Conservation (phyloP, 2,329 filamentous ascomycete species). For the Xenoacremonium recifei region DNA sequence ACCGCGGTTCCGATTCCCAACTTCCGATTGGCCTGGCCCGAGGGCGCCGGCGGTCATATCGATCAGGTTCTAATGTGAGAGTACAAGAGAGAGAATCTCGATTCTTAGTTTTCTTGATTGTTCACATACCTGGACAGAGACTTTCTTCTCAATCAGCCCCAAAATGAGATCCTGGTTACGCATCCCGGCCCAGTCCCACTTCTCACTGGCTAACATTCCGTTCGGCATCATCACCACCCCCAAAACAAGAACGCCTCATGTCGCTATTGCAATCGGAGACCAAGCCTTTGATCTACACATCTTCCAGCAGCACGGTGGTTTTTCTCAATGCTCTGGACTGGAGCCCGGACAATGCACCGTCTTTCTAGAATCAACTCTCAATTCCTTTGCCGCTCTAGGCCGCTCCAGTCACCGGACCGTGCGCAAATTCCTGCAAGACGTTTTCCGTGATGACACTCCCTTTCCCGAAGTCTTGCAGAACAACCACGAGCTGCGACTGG, state of each 20-base stretch:
- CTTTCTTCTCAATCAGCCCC: too few relatives aligned
- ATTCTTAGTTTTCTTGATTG: too few relatives aligned
- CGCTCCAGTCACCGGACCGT: constrained; percentile 66
- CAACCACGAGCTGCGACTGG: constrained; percentile 29
- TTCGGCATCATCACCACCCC: background rate
- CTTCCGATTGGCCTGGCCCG: too few relatives aligned
- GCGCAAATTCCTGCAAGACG: constrained; percentile 63
- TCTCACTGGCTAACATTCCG: background rate
- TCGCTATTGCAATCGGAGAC: constrained; percentile 70
- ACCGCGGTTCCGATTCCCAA: too few relatives aligned
- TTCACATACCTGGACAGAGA: too few relatives aligned
- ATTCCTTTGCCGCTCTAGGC: constrained; percentile 50
- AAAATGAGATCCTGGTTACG: background rate
- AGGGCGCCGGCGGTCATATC: too few relatives aligned
- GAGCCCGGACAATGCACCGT: constrained; percentile 20
- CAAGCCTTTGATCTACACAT: constrained; percentile 66
- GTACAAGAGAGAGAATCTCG: too few relatives aligned
- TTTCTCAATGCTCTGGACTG: constrained; percentile 30
- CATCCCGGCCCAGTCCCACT: background rate
- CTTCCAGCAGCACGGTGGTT: constrained; percentile 50
- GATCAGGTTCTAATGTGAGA: too few relatives aligned
- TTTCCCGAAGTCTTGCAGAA: constrained; percentile 32
- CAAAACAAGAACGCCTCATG: constrained; percentile 43
- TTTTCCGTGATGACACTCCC: constrained; percentile 54
- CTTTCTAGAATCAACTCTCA: constrained; percentile 24